phyloP scores from a whole-genome alignment of 2,329 filamentous ascomycete genomes.

The Fonsecaea multimorphosa region DNA sequence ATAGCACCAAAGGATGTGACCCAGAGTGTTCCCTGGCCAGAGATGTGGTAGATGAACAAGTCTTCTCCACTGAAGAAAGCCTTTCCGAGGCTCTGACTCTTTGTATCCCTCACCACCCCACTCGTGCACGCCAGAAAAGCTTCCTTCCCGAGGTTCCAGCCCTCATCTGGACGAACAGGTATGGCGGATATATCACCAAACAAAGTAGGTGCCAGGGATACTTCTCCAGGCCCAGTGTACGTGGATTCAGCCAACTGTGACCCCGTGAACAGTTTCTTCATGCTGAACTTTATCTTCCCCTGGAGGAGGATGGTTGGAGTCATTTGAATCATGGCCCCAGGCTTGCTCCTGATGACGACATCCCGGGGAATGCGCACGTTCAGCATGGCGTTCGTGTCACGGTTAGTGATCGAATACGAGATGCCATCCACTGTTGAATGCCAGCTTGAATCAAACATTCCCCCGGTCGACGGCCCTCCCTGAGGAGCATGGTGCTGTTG shows the following conservation, averaged over 20 bases:
- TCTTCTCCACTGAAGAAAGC: slow-evolving; percentile 36
- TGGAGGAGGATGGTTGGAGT: slow-evolving; percentile 25
- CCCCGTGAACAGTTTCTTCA: slow-evolving; percentile 35
- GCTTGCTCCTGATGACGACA: slow-evolving; percentile 26
- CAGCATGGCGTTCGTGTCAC: slow-evolving; percentile 34
- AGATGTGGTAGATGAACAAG: slow-evolving; percentile 33
- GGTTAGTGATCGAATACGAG: slow-evolving; percentile 32
- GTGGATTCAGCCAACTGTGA: slow-evolving; percentile 29
- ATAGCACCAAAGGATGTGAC: slow-evolving; percentile 31
- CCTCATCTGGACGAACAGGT: slow-evolving; percentile 23
- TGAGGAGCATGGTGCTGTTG: slow-evolving; percentile 14
- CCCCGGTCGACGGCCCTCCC: not conserved
- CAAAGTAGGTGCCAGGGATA: slow-evolving; percentile 30
- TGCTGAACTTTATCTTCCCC: slow-evolving; percentile 34
- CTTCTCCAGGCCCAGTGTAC: slow-evolving; percentile 28
- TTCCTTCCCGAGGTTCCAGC: slow-evolving; percentile 33
- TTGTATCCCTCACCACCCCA: slow-evolving; percentile 28
- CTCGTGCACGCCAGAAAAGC: slow-evolving; percentile 30
- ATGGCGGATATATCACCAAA: slow-evolving; percentile 33
- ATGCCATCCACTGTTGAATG: slow-evolving; percentile 18
- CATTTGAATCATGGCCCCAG: slow-evolving; percentile 36
- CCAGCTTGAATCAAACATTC: slow-evolving; percentile 3
- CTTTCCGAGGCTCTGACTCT: slow-evolving; percentile 34
- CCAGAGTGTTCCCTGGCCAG: slow-evolving; percentile 32
- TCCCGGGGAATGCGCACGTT: slow-evolving; percentile 25